Base-by-base conservation (phyloP, 2,329 filamentous ascomycete genomes). In the Claviceps capensis region DNA sequence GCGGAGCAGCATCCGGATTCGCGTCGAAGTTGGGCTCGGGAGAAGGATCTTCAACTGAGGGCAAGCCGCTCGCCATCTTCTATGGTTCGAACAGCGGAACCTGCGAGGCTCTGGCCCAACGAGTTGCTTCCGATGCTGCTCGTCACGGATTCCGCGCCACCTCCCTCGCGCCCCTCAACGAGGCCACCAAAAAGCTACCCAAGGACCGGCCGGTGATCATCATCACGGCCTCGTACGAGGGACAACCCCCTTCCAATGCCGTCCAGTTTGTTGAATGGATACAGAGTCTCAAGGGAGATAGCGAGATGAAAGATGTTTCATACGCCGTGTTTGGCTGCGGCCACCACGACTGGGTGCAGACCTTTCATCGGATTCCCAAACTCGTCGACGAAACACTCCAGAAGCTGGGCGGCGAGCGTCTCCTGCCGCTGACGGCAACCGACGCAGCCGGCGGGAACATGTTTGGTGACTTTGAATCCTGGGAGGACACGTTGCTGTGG, bases 71-170 rank as follows among this genome's bases (percentile, higher is more conserved):
- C 56, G 76, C 76, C n/a, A 76, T 90, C 19, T 76, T 82, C 44
- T 89, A 86, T 60, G 86, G 86, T 2, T 85, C 82, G 17, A 87
- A 88, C 61, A 81, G 79, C 2, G 85, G 85, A 0, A 89, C 85
- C 1, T 89, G 85, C 62, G 82, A 88, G 63, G 73, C 80, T 1
- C 72, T 88, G 46, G 81, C 85, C 1, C 76, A 83, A 55, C 72
- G 77, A 30, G 63, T 88, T 11, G 81, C 81, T 0, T 70, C 73
- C 8, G 76, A 81, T 59, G 83, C 83, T 0, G 59, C 69, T 2
- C 63, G 64, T 3, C 78, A 79, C 57, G 85, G 85, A 0, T 88
- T 81, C 63, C 65, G 63, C 4, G 77, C 78, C 5, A 62, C 67
- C 2, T 70, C 69, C 3, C 67, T 83, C 1, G 72, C 76, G 22